These are phyloP conservation scores for Pugionium dolabratum DNA, from an alignment of 345 rosid species.

Conservation along the genomic window DNA sequence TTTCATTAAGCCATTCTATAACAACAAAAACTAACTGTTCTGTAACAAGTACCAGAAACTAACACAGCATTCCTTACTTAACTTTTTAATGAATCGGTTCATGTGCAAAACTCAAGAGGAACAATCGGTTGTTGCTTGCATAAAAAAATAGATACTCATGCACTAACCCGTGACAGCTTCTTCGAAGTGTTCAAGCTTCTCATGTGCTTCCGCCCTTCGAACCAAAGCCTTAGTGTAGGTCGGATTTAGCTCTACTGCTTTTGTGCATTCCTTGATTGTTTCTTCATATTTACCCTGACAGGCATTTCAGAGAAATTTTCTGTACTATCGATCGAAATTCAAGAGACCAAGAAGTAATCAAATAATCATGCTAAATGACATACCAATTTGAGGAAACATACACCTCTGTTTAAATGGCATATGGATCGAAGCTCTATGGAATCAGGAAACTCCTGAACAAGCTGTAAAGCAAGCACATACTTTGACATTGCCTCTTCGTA, in stretches of 20 bases:
- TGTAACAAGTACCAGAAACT: conserved; percentile 7
- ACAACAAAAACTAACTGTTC: conserved; percentile 2
- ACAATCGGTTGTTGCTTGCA: neutral
- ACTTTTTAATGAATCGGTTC: neutral
- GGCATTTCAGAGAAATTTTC: conserved; percentile 13
- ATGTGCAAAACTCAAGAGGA: neutral
- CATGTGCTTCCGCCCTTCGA: conserved; percentile 88
- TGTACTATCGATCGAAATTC: neutral
- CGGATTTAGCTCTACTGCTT: conserved; percentile 79
- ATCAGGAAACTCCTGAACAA: conserved; percentile 45
- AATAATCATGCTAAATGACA: conserved; percentile 16
- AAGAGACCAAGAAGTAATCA: conserved; percentile 10
- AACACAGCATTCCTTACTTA: conserved; percentile 1
- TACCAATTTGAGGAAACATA: conserved; percentile 84
- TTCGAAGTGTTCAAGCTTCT: conserved; percentile 85
- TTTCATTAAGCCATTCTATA: neutral
- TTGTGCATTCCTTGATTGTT: conserved; percentile 80
- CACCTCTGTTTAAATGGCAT: conserved; percentile 76
- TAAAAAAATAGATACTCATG: neutral
- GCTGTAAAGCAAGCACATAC: conserved; percentile 64
- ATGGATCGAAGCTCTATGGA: conserved; percentile 64
- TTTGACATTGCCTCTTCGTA: conserved; percentile 78
- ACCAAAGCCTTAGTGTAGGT: conserved; percentile 67
- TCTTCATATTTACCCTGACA: conserved; percentile 73
- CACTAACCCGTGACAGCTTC: conserved; percentile 79